phyloP scores from a whole-genome alignment of 768 basidiomycete species.

The Mycena amicta region DNA sequence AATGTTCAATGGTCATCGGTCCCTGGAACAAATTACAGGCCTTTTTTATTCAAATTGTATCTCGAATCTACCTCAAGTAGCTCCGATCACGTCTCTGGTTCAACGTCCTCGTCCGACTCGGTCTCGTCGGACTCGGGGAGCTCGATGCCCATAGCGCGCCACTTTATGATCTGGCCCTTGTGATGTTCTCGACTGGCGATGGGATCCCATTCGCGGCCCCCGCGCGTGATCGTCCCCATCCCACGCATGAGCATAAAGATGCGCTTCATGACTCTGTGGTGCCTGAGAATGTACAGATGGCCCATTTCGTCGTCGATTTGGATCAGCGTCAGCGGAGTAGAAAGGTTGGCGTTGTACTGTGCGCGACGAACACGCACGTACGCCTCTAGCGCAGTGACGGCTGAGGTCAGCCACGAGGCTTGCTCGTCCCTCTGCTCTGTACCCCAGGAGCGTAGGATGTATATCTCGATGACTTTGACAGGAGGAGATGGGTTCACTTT shows the following conservation, averaged over 20 bases:
- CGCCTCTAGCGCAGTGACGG: not conserved
- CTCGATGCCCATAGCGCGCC: no score
- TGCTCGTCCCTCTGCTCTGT: not conserved
- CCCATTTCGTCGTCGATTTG: not conserved
- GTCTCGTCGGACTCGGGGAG: no score
- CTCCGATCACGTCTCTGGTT: no score
- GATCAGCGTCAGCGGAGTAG: not conserved
- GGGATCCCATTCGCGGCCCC: not conserved
- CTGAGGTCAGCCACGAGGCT: not conserved
- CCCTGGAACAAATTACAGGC: no score
- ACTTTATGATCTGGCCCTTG: no score
- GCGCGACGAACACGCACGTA: not conserved
- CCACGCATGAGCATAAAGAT: not conserved
- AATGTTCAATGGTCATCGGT: no score
- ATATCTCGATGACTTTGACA: not conserved
- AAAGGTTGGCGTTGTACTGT: not conserved
- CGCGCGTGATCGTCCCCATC: not conserved
- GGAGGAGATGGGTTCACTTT: not conserved
- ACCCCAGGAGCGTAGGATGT: not conserved
- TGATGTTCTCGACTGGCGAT: no score
- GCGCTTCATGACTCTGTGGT: not conserved
- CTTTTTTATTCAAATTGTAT: no score
- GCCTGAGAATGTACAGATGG: not conserved
- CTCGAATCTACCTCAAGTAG: no score
- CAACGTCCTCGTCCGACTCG: no score